Evolutionary conservation across 352 stramenopile genomes (phyloP), one percentile per base, ranked within the genome.

Genomic region (Salisapilia sapeloensis): DNA sequence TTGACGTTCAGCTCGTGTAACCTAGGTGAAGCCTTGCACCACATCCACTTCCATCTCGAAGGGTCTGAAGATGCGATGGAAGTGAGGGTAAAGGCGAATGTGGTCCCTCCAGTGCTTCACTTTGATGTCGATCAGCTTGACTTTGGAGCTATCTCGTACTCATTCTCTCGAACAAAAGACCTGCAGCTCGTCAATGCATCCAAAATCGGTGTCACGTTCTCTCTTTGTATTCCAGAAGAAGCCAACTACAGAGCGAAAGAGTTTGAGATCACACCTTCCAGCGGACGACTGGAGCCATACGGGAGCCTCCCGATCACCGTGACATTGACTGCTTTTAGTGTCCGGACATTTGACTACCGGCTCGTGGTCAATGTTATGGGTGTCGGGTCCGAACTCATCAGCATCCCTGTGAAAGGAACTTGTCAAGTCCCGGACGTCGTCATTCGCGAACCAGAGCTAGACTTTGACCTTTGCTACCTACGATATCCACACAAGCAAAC

Each of bases 91-190:
- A 93, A 91, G 27, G 86, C 86, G 16, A 57, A 57, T 10, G 82
- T 97, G 21, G 87, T 97, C 23, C 85, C 82, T 4, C 91, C 91
- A 6, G 92, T 93, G 6, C 94, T 97, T 32, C 69, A 90, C 28
- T 94, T 96, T 24, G 71, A 97, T 36, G 44, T 65, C 4, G 75
- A 94, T 17, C 60, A 63, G 25, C 48, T 97, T 19, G 81, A 96
- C 36, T 97, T 96, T 47, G 90, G 87, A 17, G 48, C 66, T 6
- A 70, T 97, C 1, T 84, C 79, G 20, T 97, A 90, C 43, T 93
- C 77, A 18, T 97, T 96, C 27, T 45, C 58, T 2, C 74, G 95
- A 34, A 62, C 45, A 11, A 62, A 57, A 8, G 58, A 43, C 3
- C 33, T 95, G 20, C 81, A 69, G 27, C 65, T 97, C 7, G 56